Conservation (phyloP, 139 green algal genomes). For the Volvox reticuliferus region DNA sequence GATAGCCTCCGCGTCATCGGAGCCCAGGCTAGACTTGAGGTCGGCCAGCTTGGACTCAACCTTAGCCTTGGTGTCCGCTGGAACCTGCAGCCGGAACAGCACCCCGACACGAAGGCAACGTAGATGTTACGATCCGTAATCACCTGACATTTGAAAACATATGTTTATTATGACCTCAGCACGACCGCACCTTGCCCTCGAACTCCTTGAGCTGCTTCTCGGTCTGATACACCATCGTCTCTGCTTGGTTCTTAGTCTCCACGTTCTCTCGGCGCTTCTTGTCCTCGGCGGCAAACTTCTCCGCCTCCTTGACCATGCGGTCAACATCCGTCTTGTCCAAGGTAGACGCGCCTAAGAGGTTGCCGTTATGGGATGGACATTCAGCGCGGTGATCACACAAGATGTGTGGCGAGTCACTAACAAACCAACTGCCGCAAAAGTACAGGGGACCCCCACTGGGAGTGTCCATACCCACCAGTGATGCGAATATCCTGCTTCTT, state of each 20-base stretch:
- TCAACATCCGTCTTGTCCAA: constrained; percentile 92
- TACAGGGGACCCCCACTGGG: too few species aligned
- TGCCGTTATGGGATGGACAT: too few species aligned
- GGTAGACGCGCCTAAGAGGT: constrained; percentile 60
- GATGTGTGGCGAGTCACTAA: too few species aligned
- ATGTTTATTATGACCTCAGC: not conserved
- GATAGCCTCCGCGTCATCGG: constrained; percentile 86
- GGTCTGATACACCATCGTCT: constrained; percentile 93
- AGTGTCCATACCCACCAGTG: constrained; percentile 79
- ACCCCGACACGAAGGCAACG: too few species aligned
- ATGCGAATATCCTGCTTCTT: constrained; percentile 99
- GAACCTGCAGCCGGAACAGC: constrained; percentile 53
- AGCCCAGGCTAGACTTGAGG: constrained; percentile 76
- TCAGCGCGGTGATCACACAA: too few species aligned
- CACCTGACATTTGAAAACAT: too few species aligned
- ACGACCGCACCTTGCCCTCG: constrained; percentile 85
- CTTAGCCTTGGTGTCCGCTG: constrained; percentile 87
- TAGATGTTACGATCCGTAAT: too few species aligned
- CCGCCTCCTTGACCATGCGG: constrained; percentile 96
- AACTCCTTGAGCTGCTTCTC: constrained; percentile 99
- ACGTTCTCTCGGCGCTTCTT: constrained; percentile 93
- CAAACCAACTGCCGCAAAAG: too few species aligned
- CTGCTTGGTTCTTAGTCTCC: constrained; percentile 96
- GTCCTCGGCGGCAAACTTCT: constrained; percentile 94
- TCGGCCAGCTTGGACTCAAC: constrained; percentile 88